These are phyloP conservation scores for Apiotrichum brassicae DNA, from an alignment of 1,284 basidiomycete genomes.

Conservation along the genomic window DNA sequence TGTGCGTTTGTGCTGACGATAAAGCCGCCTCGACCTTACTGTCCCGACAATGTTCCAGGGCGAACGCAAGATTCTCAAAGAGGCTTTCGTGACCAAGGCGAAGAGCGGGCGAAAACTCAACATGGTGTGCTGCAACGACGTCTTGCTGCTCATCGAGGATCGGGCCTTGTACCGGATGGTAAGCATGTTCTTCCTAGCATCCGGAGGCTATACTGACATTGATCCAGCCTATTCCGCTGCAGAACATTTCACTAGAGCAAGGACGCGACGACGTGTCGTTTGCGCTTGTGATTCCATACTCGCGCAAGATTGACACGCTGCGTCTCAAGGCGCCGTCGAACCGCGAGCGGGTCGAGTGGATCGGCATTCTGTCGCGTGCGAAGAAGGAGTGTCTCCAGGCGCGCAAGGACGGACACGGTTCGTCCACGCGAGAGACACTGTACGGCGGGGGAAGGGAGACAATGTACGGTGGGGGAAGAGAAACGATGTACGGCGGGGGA, in stretches of 20 bases:
- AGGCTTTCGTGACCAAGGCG: constrained; percentile 70
- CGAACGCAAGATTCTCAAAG: constrained; percentile 64
- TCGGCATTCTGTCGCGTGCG: constrained; percentile 9
- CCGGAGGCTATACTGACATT: constrained; percentile 54
- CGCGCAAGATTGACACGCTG: constrained; percentile 1
- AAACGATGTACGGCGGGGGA: too few relatives aligned
- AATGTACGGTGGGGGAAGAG: too few relatives aligned
- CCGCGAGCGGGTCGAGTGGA: constrained; percentile 25
- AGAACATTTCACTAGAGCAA: constrained; percentile 41
- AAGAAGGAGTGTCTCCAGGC: constrained; percentile 4
- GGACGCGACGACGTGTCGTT: constrained; percentile 58
- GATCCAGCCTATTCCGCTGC: constrained; percentile 45
- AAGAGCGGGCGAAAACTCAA: constrained; percentile 75
- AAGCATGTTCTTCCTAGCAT: constrained; percentile 48
- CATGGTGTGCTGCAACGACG: constrained; percentile 72
- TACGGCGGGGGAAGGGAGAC: too few relatives aligned
- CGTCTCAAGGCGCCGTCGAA: constrained; percentile 13
- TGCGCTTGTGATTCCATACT: constrained; percentile 47
- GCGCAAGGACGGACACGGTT: constrained; percentile 1
- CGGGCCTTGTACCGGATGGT: constrained; percentile 75
- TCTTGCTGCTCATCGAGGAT: constrained; percentile 68
- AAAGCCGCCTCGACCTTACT: constrained; percentile 77
- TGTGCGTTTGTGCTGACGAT: not conserved
- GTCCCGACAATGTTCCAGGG: constrained; percentile 77
- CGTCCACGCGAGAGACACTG: too few relatives aligned